Percentiles rank a stretch among this genome's conserved stretches.
Evolutionary conservation across 106 monocot species (phyloP).

Genomic region (Allium cepa): DNA sequence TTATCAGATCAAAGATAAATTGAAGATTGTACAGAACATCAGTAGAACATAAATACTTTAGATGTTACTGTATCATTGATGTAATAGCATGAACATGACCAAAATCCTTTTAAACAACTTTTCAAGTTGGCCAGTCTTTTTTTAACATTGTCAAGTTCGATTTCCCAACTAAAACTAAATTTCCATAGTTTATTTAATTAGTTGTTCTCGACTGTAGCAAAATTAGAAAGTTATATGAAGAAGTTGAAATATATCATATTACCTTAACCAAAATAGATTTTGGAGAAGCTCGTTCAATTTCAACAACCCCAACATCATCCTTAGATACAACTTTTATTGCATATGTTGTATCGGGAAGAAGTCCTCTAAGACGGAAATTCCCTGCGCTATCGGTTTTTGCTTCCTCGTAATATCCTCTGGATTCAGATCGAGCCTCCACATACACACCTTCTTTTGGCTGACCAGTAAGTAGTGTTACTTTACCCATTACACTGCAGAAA

Average conservation of each 20-base stretch:
- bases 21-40: no score
- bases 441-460: slow-evolving; percentile 74
- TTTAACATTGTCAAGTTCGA: no score
- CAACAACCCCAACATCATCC: slow-evolving; percentile 24
- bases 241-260: background rate
- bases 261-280: slow-evolving; percentile 41
- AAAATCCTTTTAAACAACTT: no score
- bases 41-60: no score
- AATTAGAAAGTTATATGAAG: no score
- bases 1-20: no score
- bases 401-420: slow-evolving; percentile 89
- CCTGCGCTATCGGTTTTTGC: slow-evolving; percentile 62
- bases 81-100: no score
- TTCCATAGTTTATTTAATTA: no score
- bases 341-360: slow-evolving; percentile 75
- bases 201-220: no score
- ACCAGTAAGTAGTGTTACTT: slow-evolving; percentile 70
- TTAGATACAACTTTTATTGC: slow-evolving; percentile 49
- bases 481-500: slow-evolving; percentile 67
- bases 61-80: no score
- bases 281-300: slow-evolving; percentile 87
- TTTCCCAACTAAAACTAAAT: no score
- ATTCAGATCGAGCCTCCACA: slow-evolving; percentile 84
- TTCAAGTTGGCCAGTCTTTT: no score
- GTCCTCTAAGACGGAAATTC: slow-evolving; percentile 84